phyloP scores from a whole-genome alignment of 2,329 filamentous ascomycete genomes.

The Venturia pyrina region DNA sequence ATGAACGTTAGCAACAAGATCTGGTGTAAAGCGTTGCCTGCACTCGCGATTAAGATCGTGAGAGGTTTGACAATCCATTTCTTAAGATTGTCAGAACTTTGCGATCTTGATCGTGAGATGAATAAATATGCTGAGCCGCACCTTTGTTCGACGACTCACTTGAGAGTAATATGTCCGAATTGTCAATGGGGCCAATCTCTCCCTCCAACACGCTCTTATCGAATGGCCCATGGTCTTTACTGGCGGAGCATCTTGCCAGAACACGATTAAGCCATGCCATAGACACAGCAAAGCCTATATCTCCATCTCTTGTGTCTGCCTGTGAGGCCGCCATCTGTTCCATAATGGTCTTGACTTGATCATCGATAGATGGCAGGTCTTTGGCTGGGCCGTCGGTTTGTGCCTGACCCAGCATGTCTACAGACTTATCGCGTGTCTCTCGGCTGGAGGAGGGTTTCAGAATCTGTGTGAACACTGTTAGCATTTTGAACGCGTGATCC shows the following conservation, averaged over 20 bases:
- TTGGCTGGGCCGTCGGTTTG: not conserved
- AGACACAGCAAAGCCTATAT: slow-evolving; percentile 69
- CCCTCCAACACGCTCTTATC: slow-evolving; percentile 51
- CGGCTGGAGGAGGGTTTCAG: not conserved
- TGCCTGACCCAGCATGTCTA: slow-evolving; percentile 7
- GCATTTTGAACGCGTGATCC: not conserved
- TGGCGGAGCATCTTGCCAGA: slow-evolving; percentile 52
- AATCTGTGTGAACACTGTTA: not conserved
- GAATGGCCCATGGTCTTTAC: slow-evolving; percentile 43
- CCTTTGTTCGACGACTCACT: slow-evolving; percentile 15
- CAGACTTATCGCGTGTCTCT: slow-evolving; percentile 6
- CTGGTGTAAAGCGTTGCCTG: no score
- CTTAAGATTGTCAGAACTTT: no score
- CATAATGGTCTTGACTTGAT: slow-evolving; percentile 66
- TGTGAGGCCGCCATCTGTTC: slow-evolving; percentile 38
- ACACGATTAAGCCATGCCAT: slow-evolving; percentile 69
- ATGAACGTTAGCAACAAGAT: not conserved
- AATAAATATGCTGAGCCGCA: no score
- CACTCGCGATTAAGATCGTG: no score
- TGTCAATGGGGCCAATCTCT: slow-evolving; percentile 73
- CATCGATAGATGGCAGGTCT: slow-evolving; percentile 42
- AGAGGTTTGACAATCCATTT: no score
- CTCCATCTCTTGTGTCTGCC: slow-evolving; percentile 54
- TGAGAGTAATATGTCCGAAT: slow-evolving; percentile 61
- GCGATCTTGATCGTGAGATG: no score